phyloP scores from a whole-genome alignment of 2,329 filamentous ascomycete species.

The Cladophialophora yegresii region DNA sequence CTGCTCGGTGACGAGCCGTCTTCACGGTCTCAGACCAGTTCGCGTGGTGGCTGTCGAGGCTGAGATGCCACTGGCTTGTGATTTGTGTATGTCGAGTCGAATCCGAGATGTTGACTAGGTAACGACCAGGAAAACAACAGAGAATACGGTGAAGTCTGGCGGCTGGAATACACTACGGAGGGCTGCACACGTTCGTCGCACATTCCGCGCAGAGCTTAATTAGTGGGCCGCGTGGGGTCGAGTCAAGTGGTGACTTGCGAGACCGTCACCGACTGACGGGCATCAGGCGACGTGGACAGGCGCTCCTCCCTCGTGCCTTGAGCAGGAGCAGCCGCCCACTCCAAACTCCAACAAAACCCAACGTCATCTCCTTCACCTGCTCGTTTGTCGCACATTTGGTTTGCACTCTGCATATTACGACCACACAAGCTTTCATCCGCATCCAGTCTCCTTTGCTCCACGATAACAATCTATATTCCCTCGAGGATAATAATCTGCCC shows the following conservation, averaged over 20 bases:
- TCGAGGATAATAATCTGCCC: conserved; percentile 1
- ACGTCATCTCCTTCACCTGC: conserved; percentile 8
- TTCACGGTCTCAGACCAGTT: conserved; percentile 8
- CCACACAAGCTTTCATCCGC: conserved; percentile 5
- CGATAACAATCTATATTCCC: conserved; percentile 1
- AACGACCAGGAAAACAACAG: background rate
- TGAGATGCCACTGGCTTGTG: conserved; percentile 2
- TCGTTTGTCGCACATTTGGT: conserved; percentile 12
- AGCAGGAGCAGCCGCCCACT: conserved; percentile 7
- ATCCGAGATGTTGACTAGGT: background rate
- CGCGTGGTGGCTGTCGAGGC: background rate
- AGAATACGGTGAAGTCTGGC: background rate
- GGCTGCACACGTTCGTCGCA: too few species aligned
- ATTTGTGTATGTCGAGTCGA: background rate
- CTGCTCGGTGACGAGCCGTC: background rate
- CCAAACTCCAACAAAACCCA: background rate
- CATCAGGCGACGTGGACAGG: background rate
- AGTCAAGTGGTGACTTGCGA: background rate
- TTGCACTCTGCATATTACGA: conserved; percentile 7
- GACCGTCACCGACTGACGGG: background rate
- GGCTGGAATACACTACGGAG: background rate
- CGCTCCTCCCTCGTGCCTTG: background rate
- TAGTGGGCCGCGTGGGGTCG: background rate
- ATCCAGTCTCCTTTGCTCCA: background rate
- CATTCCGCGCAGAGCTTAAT: background rate